Percentiles rank a stretch among this genome's conserved stretches.
These are phyloP conservation scores for Zygoascus ofunaensis DNA, from an alignment of 805 yeast genomes.

Conservation along the genomic window DNA sequence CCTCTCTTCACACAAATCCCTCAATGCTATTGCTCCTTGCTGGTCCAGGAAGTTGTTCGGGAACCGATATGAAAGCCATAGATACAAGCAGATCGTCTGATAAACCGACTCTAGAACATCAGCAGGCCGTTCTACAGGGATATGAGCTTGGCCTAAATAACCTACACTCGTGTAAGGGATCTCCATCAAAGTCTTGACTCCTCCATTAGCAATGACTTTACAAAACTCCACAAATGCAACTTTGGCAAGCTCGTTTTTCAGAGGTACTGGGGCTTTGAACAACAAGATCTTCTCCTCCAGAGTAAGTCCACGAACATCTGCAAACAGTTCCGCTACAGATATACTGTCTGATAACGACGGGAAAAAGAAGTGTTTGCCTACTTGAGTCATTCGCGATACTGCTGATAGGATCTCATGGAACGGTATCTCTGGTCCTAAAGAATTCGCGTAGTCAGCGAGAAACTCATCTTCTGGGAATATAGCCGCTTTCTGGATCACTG, in stretches of 20 bases:
- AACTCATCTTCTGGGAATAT: conserved; percentile 74
- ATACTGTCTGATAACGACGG: conserved; percentile 34
- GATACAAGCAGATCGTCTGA: conserved; percentile 52
- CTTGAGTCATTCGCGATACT: conserved; percentile 33
- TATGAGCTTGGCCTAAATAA: conserved; percentile 1
- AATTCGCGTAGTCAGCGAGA: conserved; percentile 57
- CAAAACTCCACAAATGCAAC: conserved; percentile 41
- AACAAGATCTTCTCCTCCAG: conserved; percentile 50
- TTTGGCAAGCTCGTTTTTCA: conserved; percentile 29
- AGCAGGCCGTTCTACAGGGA: conserved; percentile 3
- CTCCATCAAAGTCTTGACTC: conserved; percentile 49
- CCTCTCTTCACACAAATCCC: conserved; percentile 55
- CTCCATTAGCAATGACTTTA: conserved; percentile 45
- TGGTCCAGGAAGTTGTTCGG: conserved; percentile 73
- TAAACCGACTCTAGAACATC: conserved; percentile 54
- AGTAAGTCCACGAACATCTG: conserved; percentile 35
- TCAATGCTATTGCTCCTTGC: conserved; percentile 62
- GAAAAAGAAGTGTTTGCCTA: conserved; percentile 28
- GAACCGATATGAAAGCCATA: conserved; percentile 84
- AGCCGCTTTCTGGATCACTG: conserved; percentile 49
- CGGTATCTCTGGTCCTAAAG: conserved; percentile 44
- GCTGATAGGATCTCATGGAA: conserved; percentile 39
- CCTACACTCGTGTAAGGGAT: conserved; percentile 25
- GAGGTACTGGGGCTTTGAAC: conserved; percentile 54
- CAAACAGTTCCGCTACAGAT: conserved; percentile 38